Percentiles rank a stretch among this genome's conserved stretches.
Conservation (phyloP, 225 moss, liverwort and hornwort genomes). For the Pleurozium schreberi region DNA sequence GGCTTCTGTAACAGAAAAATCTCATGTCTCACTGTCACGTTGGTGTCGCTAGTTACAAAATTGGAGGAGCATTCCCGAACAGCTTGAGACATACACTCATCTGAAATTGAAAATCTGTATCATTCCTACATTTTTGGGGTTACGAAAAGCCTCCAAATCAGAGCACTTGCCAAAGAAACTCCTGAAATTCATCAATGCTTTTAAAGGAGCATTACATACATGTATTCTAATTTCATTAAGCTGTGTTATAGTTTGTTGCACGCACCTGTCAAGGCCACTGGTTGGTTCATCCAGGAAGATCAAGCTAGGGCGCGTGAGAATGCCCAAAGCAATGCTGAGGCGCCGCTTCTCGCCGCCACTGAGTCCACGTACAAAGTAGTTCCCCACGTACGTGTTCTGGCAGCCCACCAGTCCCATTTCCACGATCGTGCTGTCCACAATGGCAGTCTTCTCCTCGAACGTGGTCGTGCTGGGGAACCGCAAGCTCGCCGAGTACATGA, state of each 20-base stretch:
- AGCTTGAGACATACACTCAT: background rate
- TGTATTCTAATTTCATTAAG: no score
- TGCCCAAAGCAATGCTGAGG: conserved; percentile 39
- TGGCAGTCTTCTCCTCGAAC: background rate
- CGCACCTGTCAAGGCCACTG: conserved; percentile 38
- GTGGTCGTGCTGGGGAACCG: conserved; percentile 4
- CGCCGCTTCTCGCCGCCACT: conserved; percentile 37
- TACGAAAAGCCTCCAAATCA: no score
- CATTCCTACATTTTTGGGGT: background rate
- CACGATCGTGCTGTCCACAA: conserved; percentile 20
- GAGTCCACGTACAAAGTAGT: conserved; percentile 26
- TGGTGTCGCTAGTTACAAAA: background rate
- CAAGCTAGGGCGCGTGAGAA: conserved; percentile 33
- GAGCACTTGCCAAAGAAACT: background rate
- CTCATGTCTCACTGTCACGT: background rate
- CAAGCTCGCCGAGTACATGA: conserved; percentile 31
- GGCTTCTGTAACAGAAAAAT: background rate
- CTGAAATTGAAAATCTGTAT: background rate
- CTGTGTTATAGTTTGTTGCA: background rate
- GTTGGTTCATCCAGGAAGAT: conserved; percentile 46
- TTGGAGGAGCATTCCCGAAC: background rate
- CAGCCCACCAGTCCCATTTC: conserved; percentile 31
- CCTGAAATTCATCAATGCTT: background rate
- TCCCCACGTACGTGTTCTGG: conserved; percentile 22
- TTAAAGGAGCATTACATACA: background rate